Percentiles rank a stretch among this genome's conserved stretches.
These are phyloP conservation scores for Aquilaria sinensis DNA, from an alignment of 345 rosid species.

Conservation along the genomic window DNA sequence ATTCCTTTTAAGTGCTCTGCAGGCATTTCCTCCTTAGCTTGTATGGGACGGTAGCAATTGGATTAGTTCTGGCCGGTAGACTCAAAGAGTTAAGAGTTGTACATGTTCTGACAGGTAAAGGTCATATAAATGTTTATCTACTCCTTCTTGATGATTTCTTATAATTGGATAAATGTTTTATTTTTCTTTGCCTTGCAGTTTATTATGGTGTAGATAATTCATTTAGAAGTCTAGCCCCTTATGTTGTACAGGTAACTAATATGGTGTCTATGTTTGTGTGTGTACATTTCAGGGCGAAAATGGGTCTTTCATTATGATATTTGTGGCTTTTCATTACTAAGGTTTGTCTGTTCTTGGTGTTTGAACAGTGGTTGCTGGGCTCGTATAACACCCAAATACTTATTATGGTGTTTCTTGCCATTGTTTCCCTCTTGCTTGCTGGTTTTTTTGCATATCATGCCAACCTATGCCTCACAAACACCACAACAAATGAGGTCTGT, in stretches of 20 bases:
- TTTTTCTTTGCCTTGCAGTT: conserved; percentile 40
- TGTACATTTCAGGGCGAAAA: too few relatives aligned
- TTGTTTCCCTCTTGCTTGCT: conserved; percentile 68
- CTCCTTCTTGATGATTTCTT: conserved; percentile 4
- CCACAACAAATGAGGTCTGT: conserved; percentile 83
- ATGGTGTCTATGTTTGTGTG: not conserved
- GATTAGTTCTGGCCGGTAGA: conserved; percentile 67
- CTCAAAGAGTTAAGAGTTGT: conserved; percentile 53
- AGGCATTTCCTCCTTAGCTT: conserved; percentile 80
- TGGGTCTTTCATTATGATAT: not conserved
- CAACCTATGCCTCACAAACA: conserved; percentile 73
- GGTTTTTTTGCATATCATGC: conserved; percentile 88
- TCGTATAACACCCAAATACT: conserved; percentile 87
- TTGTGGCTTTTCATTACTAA: not conserved
- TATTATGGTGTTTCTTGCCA: conserved; percentile 72
- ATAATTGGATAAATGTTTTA: conserved; percentile 5
- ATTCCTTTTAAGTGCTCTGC: conserved; percentile 26
- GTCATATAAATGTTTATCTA: conserved; percentile 1
- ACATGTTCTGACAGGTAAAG: conserved; percentile 52
- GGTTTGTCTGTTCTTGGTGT: not conserved
- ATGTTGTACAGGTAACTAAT: conserved; percentile 61
- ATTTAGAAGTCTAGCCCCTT: conserved; percentile 61
- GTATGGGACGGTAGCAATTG: conserved; percentile 67
- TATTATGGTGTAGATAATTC: conserved; percentile 75
- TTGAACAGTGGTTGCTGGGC: conserved; percentile 74